Base-by-base conservation (phyloP, 2,329 filamentous ascomycete species). In the Fusarium protoensiforme region DNA sequence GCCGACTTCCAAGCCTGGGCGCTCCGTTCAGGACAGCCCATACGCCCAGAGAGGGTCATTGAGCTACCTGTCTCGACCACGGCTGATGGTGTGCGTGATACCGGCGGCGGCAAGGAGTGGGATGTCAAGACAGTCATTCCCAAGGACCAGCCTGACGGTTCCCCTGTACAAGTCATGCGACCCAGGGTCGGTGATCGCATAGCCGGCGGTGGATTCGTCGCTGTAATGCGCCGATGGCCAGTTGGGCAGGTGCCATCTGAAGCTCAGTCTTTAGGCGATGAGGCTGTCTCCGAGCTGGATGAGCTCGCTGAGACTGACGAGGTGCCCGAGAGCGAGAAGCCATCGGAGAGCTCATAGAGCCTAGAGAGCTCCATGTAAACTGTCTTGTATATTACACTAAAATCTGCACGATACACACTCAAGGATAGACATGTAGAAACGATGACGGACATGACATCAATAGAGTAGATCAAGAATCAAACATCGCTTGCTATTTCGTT, bases 71-170 rank as follows among this genome's bases (percentile, higher is more conserved):
- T 80, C 10, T 80, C 82, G 5, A 84, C 82, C 1, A 79, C 78
- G 7, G 78, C 78, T 1, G 83, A 83, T 46, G 84, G 81, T 61
- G 85, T 85, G 5, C 83, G 85, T n/a, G 87, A 85, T 36, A 79
- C 83, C 6, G 82, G 82, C 10, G 87, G 87, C 7, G 89, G 91
- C 2, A 85, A 89, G 70, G 85, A 89, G 71, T 93, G 91, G 91
- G 90, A 92, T 78, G 85, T 93, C 20, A 86, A 89, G 73, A 84
- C 84, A 57, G 87, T 85, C 3, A 70, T 77, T 54, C 79, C 81
- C 6, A 81, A 72, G 69, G 76, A 73, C 8, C 70, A 68, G 3
- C 71, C 65, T 7, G 65, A 76, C 9, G 65, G 68, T 3, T 72
- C 76, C 35, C 68, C 76, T 35, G 83, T 83, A 4, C 80, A 83